Evolutionary conservation across 1,284 basidiomycete genomes (phyloP), one percentile per base, ranked within the genome.

Genomic region (Ustilago tritici): DNA sequence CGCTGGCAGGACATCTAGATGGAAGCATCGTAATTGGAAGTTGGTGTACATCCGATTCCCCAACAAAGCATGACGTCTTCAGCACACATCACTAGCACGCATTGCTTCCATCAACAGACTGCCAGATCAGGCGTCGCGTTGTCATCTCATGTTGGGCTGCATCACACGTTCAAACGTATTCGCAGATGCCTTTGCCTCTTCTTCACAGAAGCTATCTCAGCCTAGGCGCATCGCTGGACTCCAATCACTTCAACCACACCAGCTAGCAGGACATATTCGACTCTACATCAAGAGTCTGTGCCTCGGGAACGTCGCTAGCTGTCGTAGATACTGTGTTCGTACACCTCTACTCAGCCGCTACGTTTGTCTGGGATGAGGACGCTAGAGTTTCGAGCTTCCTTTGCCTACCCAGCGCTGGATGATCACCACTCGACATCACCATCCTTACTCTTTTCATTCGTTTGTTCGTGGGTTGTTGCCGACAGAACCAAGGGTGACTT

Each of bases 321-420:
- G 47, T 56, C 7, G 35, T 47, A 43, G 23, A 50, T 5, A 3
- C 23, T 50, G 49, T 50, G 10, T 32, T 31, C 31, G 14, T 31
- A 56, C 17, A 17, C 11, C 34, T 32, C 36, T 61, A 49, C 50
- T n/a, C 36, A 23, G 36, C 61, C 38, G 32, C 8, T 7, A n/a
- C 61, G 65, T 70, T 70, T 61, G 65, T 59, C 73, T 76, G 73
- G 73, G 73, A 76, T 76, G 73, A 76, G 68, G 73, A 68, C 73
- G 68, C 49, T 61, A 65, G 65, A 61, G 53, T 55, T 28, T 23
- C 43, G 28, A 36, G 59, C 59, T 68, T 68, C 31, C 66, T 68
- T 56, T 66, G 50, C 63, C 69, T 65, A 12, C 28, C 59, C 68
- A 54, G 65, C 70, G 70, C 65, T 73, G 70, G 50, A 52, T 19